Conservation (phyloP, 805 yeast genomes). For the Lipomyces lipofer region DNA sequence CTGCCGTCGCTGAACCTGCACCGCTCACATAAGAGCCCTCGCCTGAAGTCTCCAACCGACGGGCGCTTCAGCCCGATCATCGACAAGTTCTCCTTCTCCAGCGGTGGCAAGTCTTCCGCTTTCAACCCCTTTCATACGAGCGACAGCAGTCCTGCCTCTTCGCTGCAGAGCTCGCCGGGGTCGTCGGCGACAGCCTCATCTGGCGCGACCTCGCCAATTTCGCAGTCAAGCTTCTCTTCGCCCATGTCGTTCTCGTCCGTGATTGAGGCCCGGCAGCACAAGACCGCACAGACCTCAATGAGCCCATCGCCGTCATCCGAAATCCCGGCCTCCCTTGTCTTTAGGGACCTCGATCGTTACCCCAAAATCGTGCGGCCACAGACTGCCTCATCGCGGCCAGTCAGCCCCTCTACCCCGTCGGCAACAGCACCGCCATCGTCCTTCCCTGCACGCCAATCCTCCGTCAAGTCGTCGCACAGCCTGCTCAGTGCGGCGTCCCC, state of each 20-base stretch:
- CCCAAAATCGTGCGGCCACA: conserved; percentile 15
- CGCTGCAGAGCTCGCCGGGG: neutral
- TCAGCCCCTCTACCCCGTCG: conserved; percentile 6
- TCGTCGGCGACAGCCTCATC: neutral
- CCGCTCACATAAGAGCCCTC: neutral
- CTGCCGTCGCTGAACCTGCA: neutral
- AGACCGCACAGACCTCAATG: too few relatives aligned
- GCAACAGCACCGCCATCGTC: conserved; percentile 7
- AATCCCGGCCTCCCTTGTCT: conserved; percentile 15
- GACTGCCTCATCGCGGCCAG: conserved; percentile 3
- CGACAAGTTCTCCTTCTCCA: neutral
- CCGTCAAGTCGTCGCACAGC: conserved; percentile 13
- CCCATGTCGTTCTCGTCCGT: neutral
- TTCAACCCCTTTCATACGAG: neutral
- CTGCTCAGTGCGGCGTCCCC: conserved; percentile 4
- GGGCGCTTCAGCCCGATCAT: neutral
- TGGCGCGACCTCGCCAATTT: neutral
- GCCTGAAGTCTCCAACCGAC: neutral
- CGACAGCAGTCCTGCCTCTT: neutral
- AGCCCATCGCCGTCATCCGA: conserved; percentile 7
- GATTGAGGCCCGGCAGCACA: neutral
- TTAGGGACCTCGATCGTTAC: conserved; percentile 27
- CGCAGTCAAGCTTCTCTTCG: neutral
- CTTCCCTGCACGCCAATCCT: conserved; percentile 27
- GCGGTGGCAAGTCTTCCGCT: neutral